Evolutionary conservation across 345 rosid species (phyloP), one percentile per base, ranked within the genome.

Genomic region (Acer negundo): DNA sequence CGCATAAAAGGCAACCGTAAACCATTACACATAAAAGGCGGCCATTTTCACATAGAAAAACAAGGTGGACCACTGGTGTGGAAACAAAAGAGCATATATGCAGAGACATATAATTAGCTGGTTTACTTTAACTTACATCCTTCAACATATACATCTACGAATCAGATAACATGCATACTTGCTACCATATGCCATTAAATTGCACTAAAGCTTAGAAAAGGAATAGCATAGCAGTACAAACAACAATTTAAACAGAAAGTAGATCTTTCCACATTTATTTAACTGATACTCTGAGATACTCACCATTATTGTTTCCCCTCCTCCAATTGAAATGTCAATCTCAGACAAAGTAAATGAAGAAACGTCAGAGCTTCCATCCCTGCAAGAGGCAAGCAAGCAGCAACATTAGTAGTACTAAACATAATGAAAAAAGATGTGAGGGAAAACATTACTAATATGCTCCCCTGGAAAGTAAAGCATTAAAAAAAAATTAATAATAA

Each of bases 271-370:
- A 69, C 12, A 40, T 59, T 56, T 55, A 68, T 28, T 42, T 75
- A 77, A 79, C 16, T 59, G 67, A 70, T 66, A 67, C 53, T 6
- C 53, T 51, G 46, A 62, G 77, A 81, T 56, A 86, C 97, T 87
- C 70, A 96, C 99, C 92, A 86, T 65, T 72, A 79, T 85, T 73
- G 84, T 84, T 84, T 88, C 90, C 83, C 86, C 85, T 62, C 97
- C 93, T 79, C 81, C 93, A 67, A 96, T 78, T 8, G 86, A 80
- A 72, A 90, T 70, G 78, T 91, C 89, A 67, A 84, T 88, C 82
- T 94, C 93, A 64, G 98, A 91, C 77, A 87, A 88, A 81, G 82
- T 82, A 87, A 90, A 88, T 66, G 86, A 75, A 73, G 93, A 86
- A 69, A 65, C 51, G 23, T 82, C 86, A 38, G 86, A 82, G 78